Percentiles rank a stretch among this genome's conserved stretches.
These are phyloP conservation scores for Apiospora marii DNA, from an alignment of 2,329 filamentous ascomycete species.

Conservation along the genomic window DNA sequence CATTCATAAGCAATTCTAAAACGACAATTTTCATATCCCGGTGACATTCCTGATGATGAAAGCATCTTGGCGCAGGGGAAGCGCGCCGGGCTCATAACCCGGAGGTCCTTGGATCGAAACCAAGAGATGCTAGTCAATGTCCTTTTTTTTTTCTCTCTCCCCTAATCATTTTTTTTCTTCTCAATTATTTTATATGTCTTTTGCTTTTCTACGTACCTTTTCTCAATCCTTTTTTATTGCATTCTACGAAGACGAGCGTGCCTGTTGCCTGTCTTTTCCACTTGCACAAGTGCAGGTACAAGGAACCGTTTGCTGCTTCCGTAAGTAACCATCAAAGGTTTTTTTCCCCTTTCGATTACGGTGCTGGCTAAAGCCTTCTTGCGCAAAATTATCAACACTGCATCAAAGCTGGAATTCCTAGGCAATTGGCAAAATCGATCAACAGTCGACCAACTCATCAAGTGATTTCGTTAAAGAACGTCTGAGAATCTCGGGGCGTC, in stretches of 20 bases:
- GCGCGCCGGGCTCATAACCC: constrained; percentile 44
- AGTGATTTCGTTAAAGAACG: too few species aligned
- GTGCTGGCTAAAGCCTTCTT: background rate
- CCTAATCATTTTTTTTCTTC: background rate
- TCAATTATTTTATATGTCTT: too few species aligned
- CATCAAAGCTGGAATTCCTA: too few species aligned
- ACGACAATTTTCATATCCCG: background rate
- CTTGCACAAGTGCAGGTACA: background rate
- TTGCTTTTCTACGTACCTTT: background rate
- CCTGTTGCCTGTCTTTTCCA: background rate
- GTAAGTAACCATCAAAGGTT: background rate
- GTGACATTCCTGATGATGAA: too few species aligned
- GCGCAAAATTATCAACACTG: background rate
- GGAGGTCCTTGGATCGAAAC: constrained; percentile 42
- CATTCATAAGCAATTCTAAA: background rate
- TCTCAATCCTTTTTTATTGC: background rate
- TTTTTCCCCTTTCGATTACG: background rate
- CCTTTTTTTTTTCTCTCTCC: background rate
- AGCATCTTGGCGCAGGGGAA: constrained; percentile 39
- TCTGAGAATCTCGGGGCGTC: too few species aligned
- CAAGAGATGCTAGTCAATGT: constrained; percentile 34
- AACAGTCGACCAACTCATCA: too few species aligned
- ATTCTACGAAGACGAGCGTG: background rate
- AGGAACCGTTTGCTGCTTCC: too few species aligned
- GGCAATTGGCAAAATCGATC: background rate